Evolutionary conservation across 2,329 filamentous ascomycete species (phyloP).

Genomic region (Hymenoscyphus occultus): DNA sequence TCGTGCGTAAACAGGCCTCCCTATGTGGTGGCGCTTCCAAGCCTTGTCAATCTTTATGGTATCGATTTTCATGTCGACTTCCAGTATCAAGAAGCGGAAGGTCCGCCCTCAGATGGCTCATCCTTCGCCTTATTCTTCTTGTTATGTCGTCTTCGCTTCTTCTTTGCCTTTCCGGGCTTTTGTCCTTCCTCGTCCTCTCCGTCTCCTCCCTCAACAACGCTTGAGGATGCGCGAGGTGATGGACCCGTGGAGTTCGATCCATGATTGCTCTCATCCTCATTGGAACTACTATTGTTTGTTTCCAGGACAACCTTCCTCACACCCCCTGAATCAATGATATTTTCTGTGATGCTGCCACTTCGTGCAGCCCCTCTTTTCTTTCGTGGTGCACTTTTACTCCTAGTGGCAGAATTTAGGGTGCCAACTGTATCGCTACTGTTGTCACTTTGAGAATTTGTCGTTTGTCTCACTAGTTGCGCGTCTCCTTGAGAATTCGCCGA

Average conservation of each 20-base stretch:
- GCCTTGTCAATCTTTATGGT: not conserved
- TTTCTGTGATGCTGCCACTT: constrained; percentile 77
- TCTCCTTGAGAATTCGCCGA: constrained; percentile 4
- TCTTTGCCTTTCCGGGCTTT: constrained; percentile 28
- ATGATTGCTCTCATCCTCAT: constrained; percentile 24
- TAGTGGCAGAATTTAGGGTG: constrained; percentile 28
- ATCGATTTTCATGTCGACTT: not conserved
- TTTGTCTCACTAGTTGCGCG: constrained; percentile 18
- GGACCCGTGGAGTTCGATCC: not conserved
- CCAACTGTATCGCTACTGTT: constrained; percentile 34
- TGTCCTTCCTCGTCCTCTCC: constrained; percentile 6
- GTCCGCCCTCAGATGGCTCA: constrained; percentile 10
- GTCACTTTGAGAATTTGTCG: constrained; percentile 23
- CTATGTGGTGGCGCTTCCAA: not conserved
- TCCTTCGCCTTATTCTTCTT: constrained; percentile 31
- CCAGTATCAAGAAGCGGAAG: not conserved
- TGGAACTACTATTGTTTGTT: constrained; percentile 53
- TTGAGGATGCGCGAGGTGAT: not conserved
- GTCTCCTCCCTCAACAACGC: not conserved
- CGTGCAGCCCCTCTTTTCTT: constrained; percentile 52
- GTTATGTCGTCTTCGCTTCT: constrained; percentile 29
- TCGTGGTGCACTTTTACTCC: constrained; percentile 23
- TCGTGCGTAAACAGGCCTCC: not conserved
- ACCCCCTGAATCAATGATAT: constrained; percentile 70
- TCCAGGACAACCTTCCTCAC: constrained; percentile 75